Evolutionary conservation across 2,329 filamentous ascomycete genomes (phyloP).

Genomic region (Fusarium multiceps): DNA sequence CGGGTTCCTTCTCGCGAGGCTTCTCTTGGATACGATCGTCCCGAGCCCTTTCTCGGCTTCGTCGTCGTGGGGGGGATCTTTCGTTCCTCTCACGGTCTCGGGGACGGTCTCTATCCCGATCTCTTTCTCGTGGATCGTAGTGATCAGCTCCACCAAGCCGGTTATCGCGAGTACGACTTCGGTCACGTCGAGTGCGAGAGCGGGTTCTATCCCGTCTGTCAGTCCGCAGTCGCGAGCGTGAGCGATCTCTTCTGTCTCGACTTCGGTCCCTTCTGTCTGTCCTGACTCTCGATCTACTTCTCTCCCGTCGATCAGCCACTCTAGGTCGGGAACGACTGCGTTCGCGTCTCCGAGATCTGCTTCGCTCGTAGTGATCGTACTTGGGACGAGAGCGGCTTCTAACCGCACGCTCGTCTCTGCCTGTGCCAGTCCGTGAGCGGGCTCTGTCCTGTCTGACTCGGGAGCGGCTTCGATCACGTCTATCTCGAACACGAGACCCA

Average conservation of each 20-base stretch:
- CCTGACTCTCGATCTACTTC: conserved; percentile 47
- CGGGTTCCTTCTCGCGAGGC: conserved; percentile 37
- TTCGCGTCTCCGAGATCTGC: conserved; percentile 51
- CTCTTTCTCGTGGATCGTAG: conserved; percentile 51
- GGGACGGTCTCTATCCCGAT: conserved; percentile 42
- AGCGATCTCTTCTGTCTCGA: conserved; percentile 47
- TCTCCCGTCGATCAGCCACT: conserved; percentile 48
- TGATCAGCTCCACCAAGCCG: conserved; percentile 46
- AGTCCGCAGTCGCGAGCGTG: conserved; percentile 45
- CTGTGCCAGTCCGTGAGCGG: conserved; percentile 52
- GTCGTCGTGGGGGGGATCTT: conserved; percentile 41
- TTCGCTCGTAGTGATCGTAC: conserved; percentile 51
- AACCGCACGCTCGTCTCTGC: conserved; percentile 49
- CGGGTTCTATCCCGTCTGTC: conserved; percentile 50
- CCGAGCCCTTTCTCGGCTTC: conserved; percentile 45
- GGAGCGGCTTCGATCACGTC: conserved; percentile 54
- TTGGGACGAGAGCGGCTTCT: conserved; percentile 52
- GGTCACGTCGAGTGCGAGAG: conserved; percentile 48
- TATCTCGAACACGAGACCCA: conserved; percentile 48
- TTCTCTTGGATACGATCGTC: conserved; percentile 40
- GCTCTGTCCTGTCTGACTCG: conserved; percentile 53
- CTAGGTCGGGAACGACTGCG: conserved; percentile 53
- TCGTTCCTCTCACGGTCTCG: conserved; percentile 44
- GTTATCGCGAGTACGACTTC: conserved; percentile 46
- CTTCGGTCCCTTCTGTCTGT: conserved; percentile 46